Evolutionary conservation across 1,284 basidiomycete genomes (phyloP).

Genomic region (Phylloporus gajari): DNA sequence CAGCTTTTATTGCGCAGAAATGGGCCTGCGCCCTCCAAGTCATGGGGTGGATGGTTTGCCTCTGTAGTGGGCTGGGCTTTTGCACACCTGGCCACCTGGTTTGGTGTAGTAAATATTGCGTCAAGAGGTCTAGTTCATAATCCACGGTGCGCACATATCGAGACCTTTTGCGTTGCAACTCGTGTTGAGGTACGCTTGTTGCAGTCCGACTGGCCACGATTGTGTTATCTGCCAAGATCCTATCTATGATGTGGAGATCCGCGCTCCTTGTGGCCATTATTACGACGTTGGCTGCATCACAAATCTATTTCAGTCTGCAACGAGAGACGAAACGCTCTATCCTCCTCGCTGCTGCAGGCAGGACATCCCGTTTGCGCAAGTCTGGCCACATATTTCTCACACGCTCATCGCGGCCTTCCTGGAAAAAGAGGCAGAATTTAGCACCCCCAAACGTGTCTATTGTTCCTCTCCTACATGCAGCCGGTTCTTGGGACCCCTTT

Average conservation of each 20-base stretch:
- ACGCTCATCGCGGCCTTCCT: slow-evolving; percentile 39
- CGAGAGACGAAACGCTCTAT: slow-evolving; percentile 54
- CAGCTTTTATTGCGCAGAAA: slow-evolving; percentile 8
- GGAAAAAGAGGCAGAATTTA: slow-evolving; percentile 49
- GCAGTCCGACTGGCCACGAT: slow-evolving; percentile 45
- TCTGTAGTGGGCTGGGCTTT: slow-evolving; percentile 15
- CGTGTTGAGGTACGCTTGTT: slow-evolving; percentile 10
- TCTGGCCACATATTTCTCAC: slow-evolving; percentile 42
- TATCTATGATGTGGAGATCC: slow-evolving; percentile 44
- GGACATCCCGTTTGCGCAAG: slow-evolving; percentile 43
- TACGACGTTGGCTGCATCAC: slow-evolving; percentile 45
- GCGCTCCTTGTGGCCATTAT: slow-evolving; percentile 45
- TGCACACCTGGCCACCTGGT: neutral
- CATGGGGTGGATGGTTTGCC: slow-evolving; percentile 39
- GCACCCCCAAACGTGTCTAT: slow-evolving; percentile 54
- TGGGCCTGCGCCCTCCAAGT: neutral
- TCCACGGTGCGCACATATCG: slow-evolving; percentile 22
- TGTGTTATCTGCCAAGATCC: slow-evolving; percentile 52
- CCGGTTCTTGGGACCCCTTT: slow-evolving; percentile 52
- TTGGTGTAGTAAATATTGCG: neutral
- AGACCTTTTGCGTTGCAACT: neutral
- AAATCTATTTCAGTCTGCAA: slow-evolving; percentile 50
- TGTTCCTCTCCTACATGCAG: slow-evolving; percentile 54
- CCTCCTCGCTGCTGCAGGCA: slow-evolving; percentile 57
- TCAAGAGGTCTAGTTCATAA: neutral